Conservation (phyloP, 768 basidiomycete genomes). For the Strobilomyces dryophilus region DNA sequence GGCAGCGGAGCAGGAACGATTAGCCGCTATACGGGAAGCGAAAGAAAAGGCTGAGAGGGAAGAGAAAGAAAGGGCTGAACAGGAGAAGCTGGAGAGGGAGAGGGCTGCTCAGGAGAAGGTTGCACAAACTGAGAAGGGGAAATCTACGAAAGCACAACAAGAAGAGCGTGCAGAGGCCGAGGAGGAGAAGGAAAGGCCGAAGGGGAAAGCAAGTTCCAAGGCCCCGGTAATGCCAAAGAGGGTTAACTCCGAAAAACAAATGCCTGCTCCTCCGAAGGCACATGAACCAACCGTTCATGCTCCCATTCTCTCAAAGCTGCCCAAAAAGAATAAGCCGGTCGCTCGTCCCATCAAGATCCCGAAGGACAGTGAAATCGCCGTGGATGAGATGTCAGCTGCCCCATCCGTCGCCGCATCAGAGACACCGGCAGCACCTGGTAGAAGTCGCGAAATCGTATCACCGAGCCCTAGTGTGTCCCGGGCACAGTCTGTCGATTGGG, state of each 20-base stretch:
- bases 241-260: constrained; percentile 16
- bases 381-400: constrained; percentile 40
- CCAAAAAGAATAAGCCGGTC: constrained; percentile 74
- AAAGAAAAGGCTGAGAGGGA: constrained; percentile 35
- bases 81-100: constrained; percentile 40
- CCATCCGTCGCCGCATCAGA: constrained; percentile 49
- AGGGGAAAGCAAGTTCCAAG: constrained; percentile 25
- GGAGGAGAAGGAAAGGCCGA: constrained; percentile 30
- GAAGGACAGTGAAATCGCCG: constrained; percentile 51
- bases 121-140: constrained; percentile 36
- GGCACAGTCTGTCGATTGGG: constrained; percentile 55
- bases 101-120: constrained; percentile 28
- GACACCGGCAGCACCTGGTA: constrained; percentile 36
- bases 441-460: constrained; percentile 31
- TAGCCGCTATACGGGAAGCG: constrained; percentile 35
- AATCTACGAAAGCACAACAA: constrained; percentile 30
- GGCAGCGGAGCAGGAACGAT: constrained; percentile 49
- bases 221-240: constrained; percentile 16
- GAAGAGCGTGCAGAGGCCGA: constrained; percentile 27
- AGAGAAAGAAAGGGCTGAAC: constrained; percentile 34
- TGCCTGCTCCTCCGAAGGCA: constrained; percentile 13
- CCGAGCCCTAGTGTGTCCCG: constrained; percentile 55
- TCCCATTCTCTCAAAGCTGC: constrained; percentile 76
- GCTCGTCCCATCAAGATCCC: constrained; percentile 54
- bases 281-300: constrained; percentile 50